Evolutionary conservation across 2,329 filamentous ascomycete genomes (phyloP), one percentile per base, ranked within the genome.

Genomic region (Davidsoniella eucalypti): DNA sequence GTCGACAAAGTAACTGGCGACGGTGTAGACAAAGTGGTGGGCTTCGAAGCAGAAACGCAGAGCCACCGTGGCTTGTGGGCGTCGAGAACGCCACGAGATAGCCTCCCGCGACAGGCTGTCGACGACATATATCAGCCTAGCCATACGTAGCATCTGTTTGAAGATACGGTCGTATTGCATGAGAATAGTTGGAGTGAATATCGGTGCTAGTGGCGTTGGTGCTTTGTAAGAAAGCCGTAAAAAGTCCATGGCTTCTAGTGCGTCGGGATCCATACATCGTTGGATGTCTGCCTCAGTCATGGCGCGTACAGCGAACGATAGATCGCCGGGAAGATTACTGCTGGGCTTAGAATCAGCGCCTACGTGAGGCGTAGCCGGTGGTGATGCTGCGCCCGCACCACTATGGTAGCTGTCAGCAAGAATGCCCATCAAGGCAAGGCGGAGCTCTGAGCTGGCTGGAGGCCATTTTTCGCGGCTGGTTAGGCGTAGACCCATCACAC

Each of bases 181-280:
- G 9, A 96, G 66, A 1, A 82, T 73, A 0, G 70, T 62, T 0
- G 78, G 70, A 0, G 86, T 87, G 40, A 98, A 80, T 54, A 96
- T 72, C 0, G 79, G 70, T 39, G 80, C 71, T 0, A 96, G 68
- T 1, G 85, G 77, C 0, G 74, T 63, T 0, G 87, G 82, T 0
- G 87, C 73, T 39, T 82, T 84, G 64, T 95, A 96, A 43, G 87
- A 83, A 6, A 98, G 68, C 1, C 86, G 78, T 14, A 98, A 69
- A 59, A 98, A 96, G 63, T 96, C 92, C n/a, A 96, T 70, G 0
- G 92, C 92, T 60, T 90, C 80, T 16, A 96, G 72, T 0, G 82
- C 83, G 60, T 85, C 75, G 0, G 87, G 80, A 58, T 96, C 77
- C 71, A 93, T 80, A 63, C 87, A 90, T 54, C 75, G 79, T 48